Base-by-base conservation (phyloP, 768 basidiomycete genomes). In the Dendrothele bispora region DNA sequence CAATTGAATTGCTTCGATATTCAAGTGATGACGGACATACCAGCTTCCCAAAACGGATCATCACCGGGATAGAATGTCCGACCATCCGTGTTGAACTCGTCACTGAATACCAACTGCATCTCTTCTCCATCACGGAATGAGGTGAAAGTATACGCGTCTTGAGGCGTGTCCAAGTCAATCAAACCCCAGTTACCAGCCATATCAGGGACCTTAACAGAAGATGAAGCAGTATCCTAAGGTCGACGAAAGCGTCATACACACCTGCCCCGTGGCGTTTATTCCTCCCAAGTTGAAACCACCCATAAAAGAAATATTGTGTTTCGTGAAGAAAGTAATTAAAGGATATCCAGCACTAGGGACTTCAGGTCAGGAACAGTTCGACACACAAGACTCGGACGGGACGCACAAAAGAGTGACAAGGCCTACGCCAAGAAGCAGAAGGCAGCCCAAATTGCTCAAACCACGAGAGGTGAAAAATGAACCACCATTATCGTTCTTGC, bases 21-120 rank as follows among this genome's bases (percentile, higher is more conserved):
- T 2, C 20, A 12, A 3, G 7, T 26, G 21, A 37, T 8, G 6
- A 21, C n/a, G 29, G 10, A 46, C 30, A 26, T 10, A 47, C 46
- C 46, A 39, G 88, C 90, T 63, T 91, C 89, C 90, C 90, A 91
- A 62, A 86, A 93, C 6, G 91, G 87, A 64, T 95, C 92, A 62
- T 94, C 90, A 47, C 90, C 91, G 40, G 84, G 84, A 63, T 86
- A 91, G 63, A 94, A 94, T 0, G 86, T 79, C 29, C 93, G 80
- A 14, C 87, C 85, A 4, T 86, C 83, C 7, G 69, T 70, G 49
- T 95, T 84, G 67, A 95, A 95, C 64, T 95, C 93, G 64, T 95
- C 92, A 32, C 88, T 90, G 64, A 91, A 94, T 3, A 92, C 83
- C 11, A 95, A 75, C 47, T 84, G 80, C 64, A 84, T 55, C 54